Evolutionary conservation across 2,329 filamentous ascomycete genomes (phyloP), one percentile per base, ranked within the genome.

Genomic region (Magnaporthiopsis poae): DNA sequence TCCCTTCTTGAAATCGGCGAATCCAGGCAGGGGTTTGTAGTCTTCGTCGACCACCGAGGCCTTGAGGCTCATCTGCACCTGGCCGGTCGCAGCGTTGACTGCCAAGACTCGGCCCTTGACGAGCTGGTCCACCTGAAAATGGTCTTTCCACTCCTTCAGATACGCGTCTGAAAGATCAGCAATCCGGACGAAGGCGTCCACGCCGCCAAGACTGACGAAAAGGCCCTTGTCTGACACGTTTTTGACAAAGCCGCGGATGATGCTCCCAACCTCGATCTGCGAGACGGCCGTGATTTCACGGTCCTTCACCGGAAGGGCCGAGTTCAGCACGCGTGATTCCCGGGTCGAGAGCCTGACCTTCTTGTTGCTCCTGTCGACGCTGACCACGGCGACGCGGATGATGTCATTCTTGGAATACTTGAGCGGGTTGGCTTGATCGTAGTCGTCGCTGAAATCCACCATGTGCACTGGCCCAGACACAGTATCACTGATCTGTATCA

Each of bases 101-200:
- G 87, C 81, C 62, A 90, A 86, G 68, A 99, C 83, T 70, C 94
- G 91, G 65, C 92, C 95, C 77, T 90, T 92, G 66, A 99, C 92
- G 7, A 99, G 83, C 77, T 98, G 92, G 72, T 96, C 92, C 63
- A 94, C 80, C 72, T 95, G 88, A 78, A 94, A 97, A 61, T 88
- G 82, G 52, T 90, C 86, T 79, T 96, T 96, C 95, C 95, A 99
- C 68, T 98, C 91, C 77, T 98, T 98, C 72, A 99, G 80, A 75
- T 88, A 99, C 9, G 86, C 85, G 75, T 99, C 95, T 0, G 93
- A 96, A 18, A 99, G 83, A 75, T 98, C 93, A 12, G 90, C 86
- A 65, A 98, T 89, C 71, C 91, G 89, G 63, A 96, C 90, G 72
- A 93, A 89, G 0, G 88, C 93, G 64, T 90, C 90, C 25, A 96